phyloP scores from a whole-genome alignment of 176 grass and related monocot species.

The Triticum turgidum region DNA sequence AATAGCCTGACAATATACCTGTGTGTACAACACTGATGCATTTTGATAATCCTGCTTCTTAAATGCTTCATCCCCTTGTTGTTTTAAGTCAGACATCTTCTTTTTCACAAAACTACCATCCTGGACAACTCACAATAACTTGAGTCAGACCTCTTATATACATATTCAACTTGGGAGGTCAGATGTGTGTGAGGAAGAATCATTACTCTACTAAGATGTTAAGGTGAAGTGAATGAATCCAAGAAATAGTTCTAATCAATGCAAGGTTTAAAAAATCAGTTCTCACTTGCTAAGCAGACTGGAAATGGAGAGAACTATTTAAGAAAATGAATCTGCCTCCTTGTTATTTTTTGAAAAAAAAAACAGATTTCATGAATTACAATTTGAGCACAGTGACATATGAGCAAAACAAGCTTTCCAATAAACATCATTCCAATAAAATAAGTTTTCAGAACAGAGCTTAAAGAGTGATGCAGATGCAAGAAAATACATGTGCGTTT shows the following conservation, averaged over 20 bases:
- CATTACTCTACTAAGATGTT: not conserved
- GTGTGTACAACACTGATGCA: not conserved
- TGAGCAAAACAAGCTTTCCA: not conserved
- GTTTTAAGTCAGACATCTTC: not conserved
- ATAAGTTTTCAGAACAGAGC: not conserved
- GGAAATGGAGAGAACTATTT: not conserved
- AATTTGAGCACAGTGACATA: not conserved
- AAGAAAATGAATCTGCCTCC: not conserved
- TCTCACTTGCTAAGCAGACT: not conserved
- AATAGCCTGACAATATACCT: not conserved
- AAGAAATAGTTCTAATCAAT: not conserved
- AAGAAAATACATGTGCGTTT: not conserved
- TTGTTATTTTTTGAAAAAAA: not conserved
- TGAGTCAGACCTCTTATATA: not conserved
- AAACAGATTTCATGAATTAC: not conserved
- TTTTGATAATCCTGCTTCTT: not conserved
- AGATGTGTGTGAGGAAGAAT: not conserved
- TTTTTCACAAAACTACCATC: not conserved
- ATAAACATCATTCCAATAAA: not conserved
- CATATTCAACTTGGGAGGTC: not conserved
- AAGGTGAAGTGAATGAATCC: not conserved
- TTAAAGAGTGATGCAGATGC: not conserved
- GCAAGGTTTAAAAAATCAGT: not conserved
- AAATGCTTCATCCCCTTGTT: not conserved
- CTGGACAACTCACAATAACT: not conserved